These are phyloP conservation scores for Schizosaccharomyces versatilis DNA, from an alignment of 1,139 yeast genomes.

Conservation along the genomic window DNA sequence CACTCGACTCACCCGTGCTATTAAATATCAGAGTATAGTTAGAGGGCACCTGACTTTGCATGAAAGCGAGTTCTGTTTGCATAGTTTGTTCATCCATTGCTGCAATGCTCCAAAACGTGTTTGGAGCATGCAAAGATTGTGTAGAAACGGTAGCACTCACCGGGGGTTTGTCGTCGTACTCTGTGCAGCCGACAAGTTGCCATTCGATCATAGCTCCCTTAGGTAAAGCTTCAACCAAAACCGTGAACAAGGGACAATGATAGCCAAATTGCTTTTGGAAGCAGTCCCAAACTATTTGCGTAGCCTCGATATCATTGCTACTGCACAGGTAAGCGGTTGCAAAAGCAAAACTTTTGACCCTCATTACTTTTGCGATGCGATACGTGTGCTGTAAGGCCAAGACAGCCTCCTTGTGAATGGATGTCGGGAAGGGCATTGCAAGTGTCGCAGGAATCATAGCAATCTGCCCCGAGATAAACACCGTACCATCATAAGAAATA, in stretches of 20 bases:
- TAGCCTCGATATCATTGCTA: conserved; percentile 11
- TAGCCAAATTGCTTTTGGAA: conserved; percentile 17
- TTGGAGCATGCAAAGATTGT: not conserved
- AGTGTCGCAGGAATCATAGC: conserved; percentile 58
- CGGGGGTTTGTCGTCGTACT: not conserved
- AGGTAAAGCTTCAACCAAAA: conserved; percentile 43
- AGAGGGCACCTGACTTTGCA: not conserved
- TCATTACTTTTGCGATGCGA: conserved; percentile 37
- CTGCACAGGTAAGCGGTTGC: conserved; percentile 2
- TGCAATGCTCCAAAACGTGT: not conserved
- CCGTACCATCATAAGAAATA: conserved; percentile 28
- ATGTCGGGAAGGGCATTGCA: conserved; percentile 18
- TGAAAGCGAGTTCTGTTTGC: not conserved
- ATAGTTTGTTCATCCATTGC: not conserved
- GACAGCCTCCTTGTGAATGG: conserved; percentile 20
- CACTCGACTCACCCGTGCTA: no score
- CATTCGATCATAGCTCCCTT: conserved; percentile 54
- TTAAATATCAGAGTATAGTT: not conserved
- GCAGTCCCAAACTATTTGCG: conserved; percentile 11
- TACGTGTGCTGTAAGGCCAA: conserved; percentile 55
- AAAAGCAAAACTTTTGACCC: conserved; percentile 16
- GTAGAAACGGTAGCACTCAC: not conserved
- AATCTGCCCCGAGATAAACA: conserved; percentile 77
- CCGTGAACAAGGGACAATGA: conserved; percentile 26
- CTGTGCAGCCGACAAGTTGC: conserved; percentile 16